A percentile compares a stretch with the other conserved stretches of the same genome.
phyloP scores from a whole-genome alignment of 371 early-diverging fungal genomes.

The Mortierella sp. region DNA sequence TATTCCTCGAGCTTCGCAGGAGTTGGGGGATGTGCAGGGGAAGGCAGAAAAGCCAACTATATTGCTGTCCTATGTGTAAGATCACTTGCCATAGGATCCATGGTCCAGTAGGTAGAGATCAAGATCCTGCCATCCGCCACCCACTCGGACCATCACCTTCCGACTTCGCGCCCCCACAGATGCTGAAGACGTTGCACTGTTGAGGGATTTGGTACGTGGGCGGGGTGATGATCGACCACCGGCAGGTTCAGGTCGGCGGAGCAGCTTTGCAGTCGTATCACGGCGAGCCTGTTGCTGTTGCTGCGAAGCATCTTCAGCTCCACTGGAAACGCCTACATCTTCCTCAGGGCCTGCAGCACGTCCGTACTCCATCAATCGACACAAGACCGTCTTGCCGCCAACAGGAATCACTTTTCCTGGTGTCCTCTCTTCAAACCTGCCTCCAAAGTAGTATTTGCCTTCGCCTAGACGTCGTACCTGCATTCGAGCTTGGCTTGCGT shows the following conservation, averaged over 20 bases:
- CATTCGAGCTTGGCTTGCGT: constrained; percentile 62
- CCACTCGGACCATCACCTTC: constrained; percentile 69
- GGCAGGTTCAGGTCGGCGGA: constrained; percentile 34
- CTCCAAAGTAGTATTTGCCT: constrained; percentile 71
- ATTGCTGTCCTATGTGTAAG: no score
- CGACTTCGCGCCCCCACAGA: constrained; percentile 24
- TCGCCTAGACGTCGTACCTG: constrained; percentile 57
- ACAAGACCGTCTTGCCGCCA: constrained; percentile 45
- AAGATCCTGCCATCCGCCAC: constrained; percentile 72
- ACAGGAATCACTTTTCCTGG: constrained; percentile 16
- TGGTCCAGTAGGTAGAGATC: constrained; percentile 68
- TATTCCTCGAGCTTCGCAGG: no score
- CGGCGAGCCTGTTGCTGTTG: constrained; percentile 4
- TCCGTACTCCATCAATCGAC: constrained; percentile 49
- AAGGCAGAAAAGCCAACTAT: no score
- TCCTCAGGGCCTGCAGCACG: constrained; percentile 25
- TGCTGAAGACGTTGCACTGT: not conserved
- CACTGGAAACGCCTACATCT: no score
- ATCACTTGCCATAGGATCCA: constrained; percentile 17
- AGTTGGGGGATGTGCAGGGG: no score
- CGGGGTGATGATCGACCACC: constrained; percentile 15
- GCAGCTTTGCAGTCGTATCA: not conserved
- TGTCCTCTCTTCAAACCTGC: constrained; percentile 41
- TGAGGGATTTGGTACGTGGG: constrained; percentile 16
- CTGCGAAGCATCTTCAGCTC: constrained; percentile 15